phyloP scores from a whole-genome alignment of 495 filamentous ascomycete species.

The Amphirosellinia nigrospora region DNA sequence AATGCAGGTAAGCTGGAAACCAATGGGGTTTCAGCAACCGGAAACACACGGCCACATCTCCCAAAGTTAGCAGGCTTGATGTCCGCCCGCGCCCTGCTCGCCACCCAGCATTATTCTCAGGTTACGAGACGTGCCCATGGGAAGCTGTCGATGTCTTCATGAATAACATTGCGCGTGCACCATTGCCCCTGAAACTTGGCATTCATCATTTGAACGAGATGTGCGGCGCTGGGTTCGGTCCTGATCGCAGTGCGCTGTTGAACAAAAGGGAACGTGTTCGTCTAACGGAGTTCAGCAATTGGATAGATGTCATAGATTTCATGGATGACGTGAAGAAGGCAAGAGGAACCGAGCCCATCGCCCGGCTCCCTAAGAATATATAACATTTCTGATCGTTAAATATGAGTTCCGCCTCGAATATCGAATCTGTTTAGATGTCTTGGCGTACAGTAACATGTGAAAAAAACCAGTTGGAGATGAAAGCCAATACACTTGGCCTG shows the following conservation, averaged over 20 bases:
- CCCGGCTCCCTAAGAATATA: not conserved
- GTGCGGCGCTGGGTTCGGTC: constrained; percentile 58
- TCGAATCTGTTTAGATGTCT: not conserved
- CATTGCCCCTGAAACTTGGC: constrained; percentile 64
- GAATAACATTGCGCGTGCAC: constrained; percentile 53
- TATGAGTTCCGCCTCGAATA: not conserved
- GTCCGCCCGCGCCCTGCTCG: constrained; percentile 66
- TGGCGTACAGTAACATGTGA: not conserved
- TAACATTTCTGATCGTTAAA: not conserved
- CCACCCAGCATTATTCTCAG: constrained; percentile 66
- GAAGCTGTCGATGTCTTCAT: constrained; percentile 64
- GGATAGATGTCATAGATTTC: constrained; percentile 66
- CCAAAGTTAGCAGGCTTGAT: constrained; percentile 60
- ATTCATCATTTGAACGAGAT: constrained; percentile 70
- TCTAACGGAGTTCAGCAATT: constrained; percentile 57
- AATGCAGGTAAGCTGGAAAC: not conserved
- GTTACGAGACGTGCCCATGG: constrained; percentile 62
- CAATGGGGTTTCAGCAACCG: not conserved
- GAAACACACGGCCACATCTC: constrained; percentile 33
- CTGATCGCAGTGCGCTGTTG: constrained; percentile 53
- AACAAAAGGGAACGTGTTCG: constrained; percentile 56
- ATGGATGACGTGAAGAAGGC: constrained; percentile 55
- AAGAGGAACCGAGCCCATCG: constrained; percentile 6
- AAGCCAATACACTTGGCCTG: not conserved
- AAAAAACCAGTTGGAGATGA: not conserved